Evolutionary conservation across 495 filamentous ascomycete genomes (phyloP).

Genomic region (Xylaria sp.): DNA sequence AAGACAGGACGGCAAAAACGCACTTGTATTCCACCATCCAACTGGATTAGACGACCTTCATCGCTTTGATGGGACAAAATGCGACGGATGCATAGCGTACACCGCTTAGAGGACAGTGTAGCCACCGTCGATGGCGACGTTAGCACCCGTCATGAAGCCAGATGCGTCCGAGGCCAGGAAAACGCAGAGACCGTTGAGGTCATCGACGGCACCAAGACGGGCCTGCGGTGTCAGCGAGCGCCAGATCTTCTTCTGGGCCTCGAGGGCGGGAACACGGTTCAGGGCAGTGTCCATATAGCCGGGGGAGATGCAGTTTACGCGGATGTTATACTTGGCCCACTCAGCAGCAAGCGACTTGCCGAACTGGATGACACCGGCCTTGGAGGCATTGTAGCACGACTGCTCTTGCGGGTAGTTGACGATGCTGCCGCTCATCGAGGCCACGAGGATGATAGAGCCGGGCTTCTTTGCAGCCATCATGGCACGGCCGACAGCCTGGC

Average conservation of each 20-base stretch:
- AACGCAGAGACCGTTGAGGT: conserved; percentile 79
- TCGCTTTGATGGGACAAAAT: neutral
- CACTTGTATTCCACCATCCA: neutral
- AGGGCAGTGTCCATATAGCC: conserved; percentile 83
- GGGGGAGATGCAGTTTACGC: conserved; percentile 79
- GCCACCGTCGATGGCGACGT: conserved; percentile 77
- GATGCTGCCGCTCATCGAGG: conserved; percentile 78
- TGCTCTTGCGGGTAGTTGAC: conserved; percentile 85
- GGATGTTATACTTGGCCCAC: conserved; percentile 76
- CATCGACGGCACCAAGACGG: conserved; percentile 74
- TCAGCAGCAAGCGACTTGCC: conserved; percentile 80
- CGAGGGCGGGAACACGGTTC: conserved; percentile 74
- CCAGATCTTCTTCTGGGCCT: conserved; percentile 83
- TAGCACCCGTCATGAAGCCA: conserved; percentile 78
- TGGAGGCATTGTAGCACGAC: conserved; percentile 80
- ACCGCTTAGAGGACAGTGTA: conserved; percentile 54
- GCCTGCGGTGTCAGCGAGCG: conserved; percentile 73
- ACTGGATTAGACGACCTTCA: neutral
- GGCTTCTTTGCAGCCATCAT: conserved; percentile 72
- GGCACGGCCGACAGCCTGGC: conserved; percentile 66
- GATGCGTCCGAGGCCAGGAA: conserved; percentile 77
- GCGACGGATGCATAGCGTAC: neutral
- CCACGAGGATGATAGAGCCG: conserved; percentile 75
- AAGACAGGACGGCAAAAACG: neutral
- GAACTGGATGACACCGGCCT: conserved; percentile 78